Conservation (phyloP, 306 rosid species). For the Lathyrus aphaca region DNA sequence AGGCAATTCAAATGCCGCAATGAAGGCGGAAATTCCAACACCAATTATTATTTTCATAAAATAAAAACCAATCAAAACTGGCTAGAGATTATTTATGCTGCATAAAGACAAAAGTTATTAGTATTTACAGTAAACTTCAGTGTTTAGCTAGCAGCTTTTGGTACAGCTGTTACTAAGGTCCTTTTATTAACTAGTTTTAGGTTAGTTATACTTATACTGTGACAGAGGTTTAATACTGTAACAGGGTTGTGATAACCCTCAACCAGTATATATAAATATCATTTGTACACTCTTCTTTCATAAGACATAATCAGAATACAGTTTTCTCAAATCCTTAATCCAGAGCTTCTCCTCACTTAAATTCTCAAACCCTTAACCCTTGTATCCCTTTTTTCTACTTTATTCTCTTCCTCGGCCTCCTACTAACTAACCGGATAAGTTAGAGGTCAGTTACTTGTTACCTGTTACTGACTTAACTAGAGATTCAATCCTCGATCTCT, state of each 20-base stretch:
- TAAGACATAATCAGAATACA: neutral
- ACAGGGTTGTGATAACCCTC: conserved; percentile 10
- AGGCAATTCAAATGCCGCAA: no score
- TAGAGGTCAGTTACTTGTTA: no score
- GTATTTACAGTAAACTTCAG: neutral
- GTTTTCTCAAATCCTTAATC: conserved; percentile 14
- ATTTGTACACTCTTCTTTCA: conserved; percentile 1
- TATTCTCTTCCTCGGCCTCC: no score
- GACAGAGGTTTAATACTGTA: neutral
- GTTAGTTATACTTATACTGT: conserved; percentile 8
- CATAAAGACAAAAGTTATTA: conserved; percentile 2
- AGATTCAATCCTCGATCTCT: no score
- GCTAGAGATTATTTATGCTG: neutral
- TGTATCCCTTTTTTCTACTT: no score
- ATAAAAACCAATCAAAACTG: conserved; percentile 5
- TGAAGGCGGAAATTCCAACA: no score
- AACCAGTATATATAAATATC: neutral
- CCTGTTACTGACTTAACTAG: no score
- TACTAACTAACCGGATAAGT: no score
- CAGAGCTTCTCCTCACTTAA: neutral
- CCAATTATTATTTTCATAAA: neutral
- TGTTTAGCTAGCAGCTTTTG: neutral
- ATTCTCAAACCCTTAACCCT: neutral
- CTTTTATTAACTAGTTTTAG: neutral
- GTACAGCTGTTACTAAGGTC: neutral